phyloP scores from a whole-genome alignment of 129 eudicot species.

The Cynara cardunculus region DNA sequence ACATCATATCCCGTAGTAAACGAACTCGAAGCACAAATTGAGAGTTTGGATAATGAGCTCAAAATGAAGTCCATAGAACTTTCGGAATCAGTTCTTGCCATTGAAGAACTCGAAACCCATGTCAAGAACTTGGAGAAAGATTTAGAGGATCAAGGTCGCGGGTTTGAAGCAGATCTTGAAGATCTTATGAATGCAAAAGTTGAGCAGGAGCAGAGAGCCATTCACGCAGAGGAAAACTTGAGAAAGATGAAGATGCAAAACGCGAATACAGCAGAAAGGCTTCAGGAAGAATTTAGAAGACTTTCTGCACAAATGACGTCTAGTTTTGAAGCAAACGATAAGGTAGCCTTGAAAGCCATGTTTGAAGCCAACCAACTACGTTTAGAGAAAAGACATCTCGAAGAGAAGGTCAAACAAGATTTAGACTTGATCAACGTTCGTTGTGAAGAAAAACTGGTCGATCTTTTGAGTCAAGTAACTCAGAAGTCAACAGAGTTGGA shows the following conservation, averaged over 20 bases:
- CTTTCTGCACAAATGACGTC: slow-evolving; percentile 79
- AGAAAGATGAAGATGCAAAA: slow-evolving; percentile 66
- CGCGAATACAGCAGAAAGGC: slow-evolving; percentile 61
- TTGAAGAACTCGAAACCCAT: slow-evolving; percentile 49
- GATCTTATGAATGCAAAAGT: slow-evolving; percentile 64
- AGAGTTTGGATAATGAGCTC: slow-evolving; percentile 46
- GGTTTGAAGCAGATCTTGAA: slow-evolving; percentile 78
- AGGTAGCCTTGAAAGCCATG: slow-evolving; percentile 60
- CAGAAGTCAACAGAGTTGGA: slow-evolving; percentile 43
- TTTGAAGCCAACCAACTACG: slow-evolving; percentile 75
- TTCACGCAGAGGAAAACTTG: slow-evolving; percentile 71
- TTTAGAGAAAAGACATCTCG: slow-evolving; percentile 47
- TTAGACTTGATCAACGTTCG: slow-evolving; percentile 27
- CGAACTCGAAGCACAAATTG: slow-evolving; percentile 57
- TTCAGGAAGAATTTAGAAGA: slow-evolving; percentile 86
- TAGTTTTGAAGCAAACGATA: slow-evolving; percentile 80
- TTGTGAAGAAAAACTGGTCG: slow-evolving; percentile 53
- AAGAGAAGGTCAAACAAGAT: slow-evolving; percentile 63
- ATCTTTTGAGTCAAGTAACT: slow-evolving; percentile 37
- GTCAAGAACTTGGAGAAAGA: slow-evolving; percentile 70
- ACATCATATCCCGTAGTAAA: slow-evolving; percentile 41
- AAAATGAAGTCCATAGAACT: slow-evolving; percentile 40
- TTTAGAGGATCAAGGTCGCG: slow-evolving; percentile 63
- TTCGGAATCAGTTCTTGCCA: slow-evolving; percentile 35
- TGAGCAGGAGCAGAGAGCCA: slow-evolving; percentile 81